Percentiles rank a stretch among this genome's conserved stretches.
These are phyloP conservation scores for Meredithiella fracta DNA, from an alignment of 2,329 filamentous ascomycete species.

Conservation along the genomic window DNA sequence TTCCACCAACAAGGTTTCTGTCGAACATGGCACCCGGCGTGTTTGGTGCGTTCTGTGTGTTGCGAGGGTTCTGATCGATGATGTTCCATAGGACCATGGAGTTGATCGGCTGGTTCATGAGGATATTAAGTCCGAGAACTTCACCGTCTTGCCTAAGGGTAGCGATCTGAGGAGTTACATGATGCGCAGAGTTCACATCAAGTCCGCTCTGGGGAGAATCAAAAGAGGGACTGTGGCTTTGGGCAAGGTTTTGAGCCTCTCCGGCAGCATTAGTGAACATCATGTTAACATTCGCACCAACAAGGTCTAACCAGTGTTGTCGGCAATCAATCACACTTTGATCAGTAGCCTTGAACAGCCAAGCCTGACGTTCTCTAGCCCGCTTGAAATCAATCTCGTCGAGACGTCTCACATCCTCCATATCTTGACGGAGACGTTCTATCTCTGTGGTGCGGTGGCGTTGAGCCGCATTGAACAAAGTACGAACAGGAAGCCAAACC, in stretches of 20 bases:
- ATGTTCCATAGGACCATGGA: slow-evolving; percentile 12
- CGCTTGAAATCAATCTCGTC: slow-evolving; percentile 32
- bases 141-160: neutral
- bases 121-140: slow-evolving; percentile 7
- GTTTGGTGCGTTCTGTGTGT: neutral
- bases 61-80: slow-evolving; percentile 7
- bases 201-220: too few relatives aligned
- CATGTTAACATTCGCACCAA: slow-evolving; percentile 21
- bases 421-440: slow-evolving; percentile 30
- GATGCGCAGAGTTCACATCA: neutral
- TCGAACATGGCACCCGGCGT: too few relatives aligned
- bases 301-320: slow-evolving; percentile 35
- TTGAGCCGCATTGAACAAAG: slow-evolving; percentile 35
- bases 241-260: too few relatives aligned
- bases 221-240: too few relatives aligned
- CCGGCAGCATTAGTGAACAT: neutral
- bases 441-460: slow-evolving; percentile 36
- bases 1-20: too few relatives aligned
- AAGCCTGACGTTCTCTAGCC: neutral
- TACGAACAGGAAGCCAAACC: slow-evolving; percentile 37
- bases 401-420: slow-evolving; percentile 27
- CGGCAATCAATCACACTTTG: slow-evolving; percentile 29
- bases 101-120: slow-evolving; percentile 11
- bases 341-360: slow-evolving; percentile 26
- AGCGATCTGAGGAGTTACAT: neutral